phyloP scores from a whole-genome alignment of 495 filamentous ascomycete genomes.

The Beverwykella pulmonaria region DNA sequence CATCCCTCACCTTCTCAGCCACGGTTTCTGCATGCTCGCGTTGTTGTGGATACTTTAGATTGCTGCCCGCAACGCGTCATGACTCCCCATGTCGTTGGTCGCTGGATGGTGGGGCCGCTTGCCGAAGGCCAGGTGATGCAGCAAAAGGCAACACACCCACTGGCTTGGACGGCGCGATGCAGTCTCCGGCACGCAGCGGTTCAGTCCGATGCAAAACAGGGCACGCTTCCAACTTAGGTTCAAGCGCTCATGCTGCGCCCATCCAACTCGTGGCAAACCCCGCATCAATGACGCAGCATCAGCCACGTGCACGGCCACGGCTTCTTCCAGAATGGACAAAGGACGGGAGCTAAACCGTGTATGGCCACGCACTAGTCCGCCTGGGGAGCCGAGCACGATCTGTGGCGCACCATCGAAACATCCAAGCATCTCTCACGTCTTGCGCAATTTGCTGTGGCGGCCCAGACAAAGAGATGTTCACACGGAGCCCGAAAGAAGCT shows the following conservation, averaged over 20 bases:
- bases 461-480: slow-evolving; percentile 2
- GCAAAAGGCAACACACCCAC: no score
- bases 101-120: no score
- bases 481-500: not conserved
- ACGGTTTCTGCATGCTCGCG: no score
- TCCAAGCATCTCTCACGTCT: not conserved
- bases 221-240: not conserved
- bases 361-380: not conserved
- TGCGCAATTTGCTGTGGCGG: not conserved
- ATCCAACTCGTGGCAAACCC: not conserved
- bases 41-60: no score
- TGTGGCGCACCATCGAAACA: not conserved
- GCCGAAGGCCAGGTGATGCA: no score
- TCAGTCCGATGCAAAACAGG: not conserved
- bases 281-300: slow-evolving; percentile 20
- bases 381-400: not conserved
- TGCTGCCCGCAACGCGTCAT: no score
- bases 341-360: not conserved
- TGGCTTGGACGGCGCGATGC: no score
- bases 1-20: no score
- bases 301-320: slow-evolving; percentile 10
- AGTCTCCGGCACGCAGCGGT: no score
- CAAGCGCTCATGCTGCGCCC: not conserved
- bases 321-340: no score
- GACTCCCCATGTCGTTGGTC: no score